Evolutionary conservation across 352 stramenopile genomes (phyloP).

Genomic region (Pelagophyceae sp.): DNA sequence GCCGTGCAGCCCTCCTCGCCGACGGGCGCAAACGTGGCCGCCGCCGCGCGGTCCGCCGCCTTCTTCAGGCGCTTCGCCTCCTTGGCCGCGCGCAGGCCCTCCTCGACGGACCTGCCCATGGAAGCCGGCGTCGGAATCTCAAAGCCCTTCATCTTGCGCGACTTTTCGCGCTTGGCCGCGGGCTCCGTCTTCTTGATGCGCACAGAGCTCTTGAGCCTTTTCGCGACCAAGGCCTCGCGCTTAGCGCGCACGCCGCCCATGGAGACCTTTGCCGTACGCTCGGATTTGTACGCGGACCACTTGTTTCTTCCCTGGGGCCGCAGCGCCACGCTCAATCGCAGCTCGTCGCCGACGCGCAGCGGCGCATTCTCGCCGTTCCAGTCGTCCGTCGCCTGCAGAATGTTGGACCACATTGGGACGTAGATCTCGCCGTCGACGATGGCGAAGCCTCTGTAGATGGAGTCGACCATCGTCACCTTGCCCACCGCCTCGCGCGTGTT

Average conservation of each 20-base stretch:
- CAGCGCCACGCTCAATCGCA: neutral
- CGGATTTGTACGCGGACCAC: conserved; percentile 10
- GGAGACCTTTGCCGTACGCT: neutral
- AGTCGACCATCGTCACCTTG: conserved; percentile 12
- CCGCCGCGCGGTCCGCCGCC: neutral
- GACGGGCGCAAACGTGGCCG: neutral
- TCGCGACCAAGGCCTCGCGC: neutral
- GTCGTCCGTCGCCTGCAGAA: neutral
- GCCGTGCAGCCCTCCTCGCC: neutral
- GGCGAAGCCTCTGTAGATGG: neutral
- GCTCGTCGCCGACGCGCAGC: neutral
- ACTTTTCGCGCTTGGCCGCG: neutral
- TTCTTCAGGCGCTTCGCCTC: neutral
- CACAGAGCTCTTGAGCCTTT: neutral
- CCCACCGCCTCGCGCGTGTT: neutral
- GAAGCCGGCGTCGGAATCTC: neutral
- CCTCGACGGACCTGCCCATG: neutral
- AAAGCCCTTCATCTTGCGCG: neutral
- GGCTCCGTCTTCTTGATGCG: neutral
- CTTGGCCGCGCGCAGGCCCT: neutral
- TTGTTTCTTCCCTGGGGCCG: neutral
- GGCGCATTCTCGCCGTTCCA: neutral
- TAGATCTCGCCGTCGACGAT: conserved; percentile 7
- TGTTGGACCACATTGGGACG: conserved; percentile 1
- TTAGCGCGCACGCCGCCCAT: neutral